A percentile compares a stretch with the other conserved stretches of the same genome.
Evolutionary conservation across 2,329 filamentous ascomycete genomes (phyloP).

Genomic region (Calonectria hongkongensis): DNA sequence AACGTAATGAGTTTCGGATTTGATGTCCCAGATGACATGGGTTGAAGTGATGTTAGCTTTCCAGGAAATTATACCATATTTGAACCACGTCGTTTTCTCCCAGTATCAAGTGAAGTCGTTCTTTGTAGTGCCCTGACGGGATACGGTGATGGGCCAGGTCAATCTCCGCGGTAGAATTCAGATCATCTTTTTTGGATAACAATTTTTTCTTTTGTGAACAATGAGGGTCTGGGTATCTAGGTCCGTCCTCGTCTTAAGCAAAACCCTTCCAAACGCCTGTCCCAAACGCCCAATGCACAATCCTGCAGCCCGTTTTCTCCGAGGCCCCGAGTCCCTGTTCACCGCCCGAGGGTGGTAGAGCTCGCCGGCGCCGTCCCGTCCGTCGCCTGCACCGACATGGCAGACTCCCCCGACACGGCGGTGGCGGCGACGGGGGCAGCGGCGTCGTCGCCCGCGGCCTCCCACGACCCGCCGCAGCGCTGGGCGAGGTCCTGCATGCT

Average conservation of each 20-base stretch:
- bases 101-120: neutral
- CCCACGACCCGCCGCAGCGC: slow-evolving; percentile 62
- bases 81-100: neutral
- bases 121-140: neutral
- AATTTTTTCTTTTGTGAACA: slow-evolving; percentile 33
- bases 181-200: neutral
- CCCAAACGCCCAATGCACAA: slow-evolving; percentile 27
- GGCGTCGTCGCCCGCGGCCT: slow-evolving; percentile 48
- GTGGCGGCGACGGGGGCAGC: slow-evolving; percentile 37
- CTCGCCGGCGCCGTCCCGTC: neutral
- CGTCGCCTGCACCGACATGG: slow-evolving; percentile 2
- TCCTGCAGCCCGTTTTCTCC: neutral
- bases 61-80: slow-evolving; percentile 1
- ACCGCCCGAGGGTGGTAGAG: slow-evolving; percentile 15
- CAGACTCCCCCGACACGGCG: slow-evolving; percentile 29
- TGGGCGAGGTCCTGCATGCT: slow-evolving; percentile 60
- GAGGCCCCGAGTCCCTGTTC: neutral
- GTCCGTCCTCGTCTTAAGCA: slow-evolving; percentile 27
- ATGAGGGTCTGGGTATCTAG: slow-evolving; percentile 44
- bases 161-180: neutral
- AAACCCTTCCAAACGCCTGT: slow-evolving; percentile 1
- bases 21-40: neutral
- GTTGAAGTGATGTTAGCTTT: neutral
- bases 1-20: slow-evolving; percentile 20
- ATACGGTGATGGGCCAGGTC: neutral